phyloP scores from a whole-genome alignment of 2,329 filamentous ascomycete species.

The Calonectria montana region DNA sequence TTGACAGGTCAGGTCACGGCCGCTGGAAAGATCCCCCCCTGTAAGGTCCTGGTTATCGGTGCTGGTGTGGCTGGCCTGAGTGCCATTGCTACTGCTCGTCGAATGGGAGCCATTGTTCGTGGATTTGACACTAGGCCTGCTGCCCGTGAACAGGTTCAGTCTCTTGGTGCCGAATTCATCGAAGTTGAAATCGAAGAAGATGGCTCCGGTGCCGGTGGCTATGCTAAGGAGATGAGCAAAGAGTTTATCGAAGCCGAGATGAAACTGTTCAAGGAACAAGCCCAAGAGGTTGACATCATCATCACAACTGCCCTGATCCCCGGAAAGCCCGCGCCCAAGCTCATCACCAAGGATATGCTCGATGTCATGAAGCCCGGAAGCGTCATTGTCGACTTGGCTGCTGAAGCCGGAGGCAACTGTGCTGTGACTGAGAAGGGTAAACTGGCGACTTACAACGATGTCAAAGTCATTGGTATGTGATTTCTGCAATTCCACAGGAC shows the following conservation, averaged over 20 bases:
- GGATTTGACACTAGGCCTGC: slow-evolving; percentile 93
- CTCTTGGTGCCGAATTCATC: slow-evolving; percentile 88
- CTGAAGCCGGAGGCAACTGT: slow-evolving; percentile 90
- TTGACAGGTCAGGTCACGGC: slow-evolving; percentile 91
- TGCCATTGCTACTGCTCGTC: slow-evolving; percentile 86
- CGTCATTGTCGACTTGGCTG: slow-evolving; percentile 87
- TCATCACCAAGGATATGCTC: slow-evolving; percentile 85
- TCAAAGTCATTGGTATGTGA: slow-evolving; percentile 81
- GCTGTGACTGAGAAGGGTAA: slow-evolving; percentile 82
- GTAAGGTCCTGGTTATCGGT: slow-evolving; percentile 90
- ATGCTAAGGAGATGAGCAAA: slow-evolving; percentile 94
- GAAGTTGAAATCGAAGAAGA: slow-evolving; percentile 89
- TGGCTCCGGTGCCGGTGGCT: slow-evolving; percentile 85
- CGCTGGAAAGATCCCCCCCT: slow-evolving; percentile 89
- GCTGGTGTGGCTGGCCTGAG: slow-evolving; percentile 90
- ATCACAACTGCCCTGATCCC: slow-evolving; percentile 94
- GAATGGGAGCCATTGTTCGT: slow-evolving; percentile 89
- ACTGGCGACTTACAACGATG: slow-evolving; percentile 77
- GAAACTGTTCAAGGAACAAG: slow-evolving; percentile 91
- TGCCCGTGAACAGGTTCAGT: slow-evolving; percentile 89
- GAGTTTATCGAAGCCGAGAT: slow-evolving; percentile 94
- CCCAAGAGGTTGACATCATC: slow-evolving; percentile 89
- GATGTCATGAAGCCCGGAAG: slow-evolving; percentile 91
- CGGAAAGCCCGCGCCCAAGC: slow-evolving; percentile 82
- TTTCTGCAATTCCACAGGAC: slow-evolving; percentile 15